These are phyloP conservation scores for Rosa rugosa DNA, from an alignment of 306 rosid genomes.

Conservation along the genomic window DNA sequence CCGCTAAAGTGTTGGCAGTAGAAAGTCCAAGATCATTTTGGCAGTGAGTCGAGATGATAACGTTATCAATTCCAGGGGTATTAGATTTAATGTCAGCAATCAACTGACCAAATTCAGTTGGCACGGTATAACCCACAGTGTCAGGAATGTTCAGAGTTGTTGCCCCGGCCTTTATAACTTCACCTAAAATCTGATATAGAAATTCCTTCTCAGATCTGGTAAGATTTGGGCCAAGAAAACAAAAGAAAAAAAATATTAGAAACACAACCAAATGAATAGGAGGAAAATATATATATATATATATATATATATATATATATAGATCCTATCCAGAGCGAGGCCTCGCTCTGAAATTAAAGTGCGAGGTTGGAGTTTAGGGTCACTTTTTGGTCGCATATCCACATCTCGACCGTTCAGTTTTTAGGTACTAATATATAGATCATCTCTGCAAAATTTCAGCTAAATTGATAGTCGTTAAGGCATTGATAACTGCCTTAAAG, in stretches of 20 bases:
- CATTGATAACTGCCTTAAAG: no score
- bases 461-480: no score
- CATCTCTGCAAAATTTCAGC: no score
- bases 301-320: no score
- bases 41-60: slow-evolving; percentile 93
- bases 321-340: no score
- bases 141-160: slow-evolving; percentile 96
- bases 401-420: no score
- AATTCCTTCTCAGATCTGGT: slow-evolving; percentile 86
- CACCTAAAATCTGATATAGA: slow-evolving; percentile 83
- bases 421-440: no score
- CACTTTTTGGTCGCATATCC: no score
- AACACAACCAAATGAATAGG: not conserved
- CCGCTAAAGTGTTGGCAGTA: slow-evolving; percentile 87
- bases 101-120: slow-evolving; percentile 66
- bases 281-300: not conserved
- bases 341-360: no score
- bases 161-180: slow-evolving; percentile 94
- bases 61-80: slow-evolving; percentile 84
- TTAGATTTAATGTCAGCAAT: slow-evolving; percentile 88
- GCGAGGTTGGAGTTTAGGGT: no score
- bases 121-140: slow-evolving; percentile 81
- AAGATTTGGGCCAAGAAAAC: slow-evolving; percentile 9
- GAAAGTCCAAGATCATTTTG: slow-evolving; percentile 98
- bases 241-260: not conserved